Percentiles rank a stretch among this genome's conserved stretches.
Evolutionary conservation across 164 flowering plant species (phyloP).

Genomic region (Taxillus chinensis): DNA sequence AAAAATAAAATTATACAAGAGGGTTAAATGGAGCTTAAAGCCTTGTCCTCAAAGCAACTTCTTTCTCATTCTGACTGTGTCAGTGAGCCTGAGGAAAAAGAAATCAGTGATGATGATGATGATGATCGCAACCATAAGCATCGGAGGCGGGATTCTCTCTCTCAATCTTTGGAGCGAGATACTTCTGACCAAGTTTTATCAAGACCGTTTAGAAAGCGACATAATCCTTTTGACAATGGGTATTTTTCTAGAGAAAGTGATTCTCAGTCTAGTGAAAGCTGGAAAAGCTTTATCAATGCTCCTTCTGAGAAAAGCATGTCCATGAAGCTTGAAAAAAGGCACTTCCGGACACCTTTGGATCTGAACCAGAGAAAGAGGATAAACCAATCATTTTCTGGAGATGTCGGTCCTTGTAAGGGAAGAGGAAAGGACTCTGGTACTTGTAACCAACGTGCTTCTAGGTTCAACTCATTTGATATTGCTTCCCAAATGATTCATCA

Average conservation of each 20-base stretch:
- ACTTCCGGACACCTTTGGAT: constrained; percentile 29
- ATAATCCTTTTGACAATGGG: constrained; percentile 64
- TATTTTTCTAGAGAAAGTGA: constrained; percentile 37
- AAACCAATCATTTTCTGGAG: constrained; percentile 41
- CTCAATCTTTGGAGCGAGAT: constrained; percentile 65
- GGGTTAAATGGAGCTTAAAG: constrained; percentile 38
- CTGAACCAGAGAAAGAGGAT: constrained; percentile 38
- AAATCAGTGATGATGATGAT: constrained; percentile 83
- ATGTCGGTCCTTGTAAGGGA: constrained; percentile 55
- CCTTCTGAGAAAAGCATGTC: constrained; percentile 32
- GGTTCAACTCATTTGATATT: constrained; percentile 51
- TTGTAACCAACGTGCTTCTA: constrained; percentile 10
- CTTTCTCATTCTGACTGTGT: constrained; percentile 45
- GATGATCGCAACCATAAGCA: constrained; percentile 97
- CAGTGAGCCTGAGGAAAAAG: constrained; percentile 83
- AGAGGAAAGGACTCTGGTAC: constrained; percentile 60
- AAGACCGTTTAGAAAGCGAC: constrained; percentile 50
- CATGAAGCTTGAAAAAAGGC: constrained; percentile 43
- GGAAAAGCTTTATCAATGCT: constrained; percentile 24
- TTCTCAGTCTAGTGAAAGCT: constrained; percentile 40
- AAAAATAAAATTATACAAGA: background rate
- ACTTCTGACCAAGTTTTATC: constrained; percentile 28
- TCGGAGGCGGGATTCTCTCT: constrained; percentile 58
- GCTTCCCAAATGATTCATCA: constrained; percentile 57
- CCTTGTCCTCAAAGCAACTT: constrained; percentile 37